Evolutionary conservation across 352 stramenopile species (phyloP).

Genomic region (Phytophthora pisi): DNA sequence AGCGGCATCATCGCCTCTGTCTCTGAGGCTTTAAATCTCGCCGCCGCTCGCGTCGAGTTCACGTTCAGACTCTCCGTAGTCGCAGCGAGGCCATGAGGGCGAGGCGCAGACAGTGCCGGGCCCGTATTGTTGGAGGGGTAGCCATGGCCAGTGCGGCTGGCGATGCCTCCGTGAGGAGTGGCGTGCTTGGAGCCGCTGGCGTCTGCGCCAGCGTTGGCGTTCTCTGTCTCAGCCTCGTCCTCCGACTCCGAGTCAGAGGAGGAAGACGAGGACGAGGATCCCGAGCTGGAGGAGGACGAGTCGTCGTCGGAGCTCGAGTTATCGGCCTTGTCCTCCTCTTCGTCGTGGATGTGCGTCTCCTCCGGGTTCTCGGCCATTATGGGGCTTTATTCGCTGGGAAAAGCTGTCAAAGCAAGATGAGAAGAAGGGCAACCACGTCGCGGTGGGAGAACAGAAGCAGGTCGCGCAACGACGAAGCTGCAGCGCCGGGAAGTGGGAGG

Average conservation of each 20-base stretch:
- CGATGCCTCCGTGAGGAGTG: constrained; percentile 6
- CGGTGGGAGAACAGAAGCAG: no score
- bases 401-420: neutral
- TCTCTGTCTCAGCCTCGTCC: constrained; percentile 49
- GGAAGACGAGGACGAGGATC: constrained; percentile 70
- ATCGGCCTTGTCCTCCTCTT: constrained; percentile 54
- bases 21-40: constrained; percentile 61
- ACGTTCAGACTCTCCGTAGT: constrained; percentile 65
- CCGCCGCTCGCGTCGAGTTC: constrained; percentile 69
- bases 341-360: constrained; percentile 29
- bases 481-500: neutral
- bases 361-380: constrained; percentile 39
- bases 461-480: neutral
- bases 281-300: constrained; percentile 78
- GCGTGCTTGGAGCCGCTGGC: constrained; percentile 14
- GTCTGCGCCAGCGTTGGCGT: constrained; percentile 11
- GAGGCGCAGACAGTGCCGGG: constrained; percentile 36
- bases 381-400: neutral
- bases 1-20: constrained; percentile 72
- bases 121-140: constrained; percentile 14
- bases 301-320: constrained; percentile 80
- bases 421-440: neutral
- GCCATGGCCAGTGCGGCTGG: constrained; percentile 19
- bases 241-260: constrained; percentile 85
- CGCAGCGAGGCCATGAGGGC: constrained; percentile 37